Percentiles rank a stretch among this genome's conserved stretches.
phyloP scores from a whole-genome alignment of 805 yeast species.

The Spathaspora hagerdaliae region DNA sequence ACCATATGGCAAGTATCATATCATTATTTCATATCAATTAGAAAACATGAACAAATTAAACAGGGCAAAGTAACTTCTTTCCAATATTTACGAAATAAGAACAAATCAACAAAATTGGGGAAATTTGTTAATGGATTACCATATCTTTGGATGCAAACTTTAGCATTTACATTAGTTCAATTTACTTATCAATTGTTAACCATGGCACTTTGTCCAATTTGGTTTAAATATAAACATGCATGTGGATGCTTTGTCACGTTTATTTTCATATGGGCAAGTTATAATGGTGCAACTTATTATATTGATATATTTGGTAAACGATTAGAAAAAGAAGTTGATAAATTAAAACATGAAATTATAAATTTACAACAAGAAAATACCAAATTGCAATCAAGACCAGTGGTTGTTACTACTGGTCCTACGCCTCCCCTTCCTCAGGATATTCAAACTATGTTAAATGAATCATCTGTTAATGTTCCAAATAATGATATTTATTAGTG shows the following conservation, averaged over 20 bases:
- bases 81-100: constrained; percentile 72
- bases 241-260: constrained; percentile 64
- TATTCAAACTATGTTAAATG: background rate
- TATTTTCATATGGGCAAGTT: constrained; percentile 78
- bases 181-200: constrained; percentile 81
- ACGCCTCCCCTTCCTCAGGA: too few species aligned
- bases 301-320: constrained; percentile 88
- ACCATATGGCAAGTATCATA: constrained; percentile 86
- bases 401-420: too few species aligned
- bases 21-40: constrained; percentile 88
- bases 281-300: constrained; percentile 94
- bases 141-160: constrained; percentile 75
- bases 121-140: constrained; percentile 77
- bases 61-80: constrained; percentile 87
- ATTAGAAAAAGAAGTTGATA: constrained; percentile 78
- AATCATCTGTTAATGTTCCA: background rate
- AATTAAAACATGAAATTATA: constrained; percentile 67
- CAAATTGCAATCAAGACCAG: constrained; percentile 9
- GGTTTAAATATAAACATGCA: constrained; percentile 67
- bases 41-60: constrained; percentile 72
- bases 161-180: constrained; percentile 83
- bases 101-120: constrained; percentile 64
- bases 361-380: constrained; percentile 45
- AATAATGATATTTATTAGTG: background rate
- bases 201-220: constrained; percentile 86